phyloP scores from a whole-genome alignment of 352 stramenopile species.

The Lagenidium sp. region DNA sequence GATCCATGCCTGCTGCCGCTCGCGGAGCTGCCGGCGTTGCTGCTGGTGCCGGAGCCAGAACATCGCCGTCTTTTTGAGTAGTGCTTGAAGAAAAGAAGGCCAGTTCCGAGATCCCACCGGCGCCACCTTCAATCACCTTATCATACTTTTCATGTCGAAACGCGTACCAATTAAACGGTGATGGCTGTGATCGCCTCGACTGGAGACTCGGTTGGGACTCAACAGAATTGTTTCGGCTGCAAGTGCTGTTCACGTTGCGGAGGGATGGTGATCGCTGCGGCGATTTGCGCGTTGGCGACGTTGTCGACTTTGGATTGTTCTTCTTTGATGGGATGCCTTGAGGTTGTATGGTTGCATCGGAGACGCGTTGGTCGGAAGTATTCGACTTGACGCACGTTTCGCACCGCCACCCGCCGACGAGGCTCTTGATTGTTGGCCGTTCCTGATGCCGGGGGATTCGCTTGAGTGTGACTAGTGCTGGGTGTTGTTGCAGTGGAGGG shows the following conservation, averaged over 20 bases:
- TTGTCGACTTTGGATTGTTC: neutral
- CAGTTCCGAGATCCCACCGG: slow-evolving; percentile 13
- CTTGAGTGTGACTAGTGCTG: slow-evolving; percentile 13
- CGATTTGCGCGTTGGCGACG: neutral
- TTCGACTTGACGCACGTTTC: slow-evolving; percentile 12
- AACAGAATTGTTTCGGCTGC: neutral
- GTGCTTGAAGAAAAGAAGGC: slow-evolving; percentile 37
- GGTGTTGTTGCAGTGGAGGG: slow-evolving; percentile 52
- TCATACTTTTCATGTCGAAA: slow-evolving; percentile 16
- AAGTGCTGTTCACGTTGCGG: no score
- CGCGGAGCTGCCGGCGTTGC: slow-evolving; percentile 12
- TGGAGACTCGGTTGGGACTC: neutral
- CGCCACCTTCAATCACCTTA: slow-evolving; percentile 1
- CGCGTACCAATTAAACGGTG: slow-evolving; percentile 21
- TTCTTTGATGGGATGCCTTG: neutral
- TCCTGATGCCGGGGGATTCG: slow-evolving; percentile 13
- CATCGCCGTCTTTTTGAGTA: slow-evolving; percentile 35
- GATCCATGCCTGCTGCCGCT: slow-evolving; percentile 6
- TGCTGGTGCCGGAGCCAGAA: slow-evolving; percentile 30
- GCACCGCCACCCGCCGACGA: slow-evolving; percentile 20
- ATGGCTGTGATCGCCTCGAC: neutral
- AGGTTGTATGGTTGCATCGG: neutral
- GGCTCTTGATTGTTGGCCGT: slow-evolving; percentile 4
- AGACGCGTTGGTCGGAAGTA: no score
- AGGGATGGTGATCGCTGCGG: neutral